Evolutionary conservation across 192 early-diverging fungal genomes (phyloP).

Genomic region (Thoreauomyces humboldtii): DNA sequence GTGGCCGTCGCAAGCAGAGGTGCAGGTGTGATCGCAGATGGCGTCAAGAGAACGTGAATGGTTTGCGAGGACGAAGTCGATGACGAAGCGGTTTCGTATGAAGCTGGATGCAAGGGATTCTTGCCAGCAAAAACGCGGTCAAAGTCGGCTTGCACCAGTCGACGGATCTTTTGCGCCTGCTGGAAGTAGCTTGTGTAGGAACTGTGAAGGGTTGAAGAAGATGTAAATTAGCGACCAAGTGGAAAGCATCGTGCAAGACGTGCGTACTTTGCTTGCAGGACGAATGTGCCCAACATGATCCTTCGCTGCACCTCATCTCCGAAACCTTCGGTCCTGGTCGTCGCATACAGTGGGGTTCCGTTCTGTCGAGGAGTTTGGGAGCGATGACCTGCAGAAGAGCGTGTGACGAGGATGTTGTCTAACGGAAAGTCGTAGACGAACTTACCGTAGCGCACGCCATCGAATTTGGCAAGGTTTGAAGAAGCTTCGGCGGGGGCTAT

Average conservation of each 20-base stretch:
- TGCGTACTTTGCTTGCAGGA: slow-evolving; percentile 70
- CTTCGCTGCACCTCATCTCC: slow-evolving; percentile 80
- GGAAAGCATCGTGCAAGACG: not conserved
- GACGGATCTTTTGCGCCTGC: slow-evolving; percentile 80
- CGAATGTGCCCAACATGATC: slow-evolving; percentile 83
- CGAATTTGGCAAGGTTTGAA: slow-evolving; percentile 85
- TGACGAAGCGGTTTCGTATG: not conserved
- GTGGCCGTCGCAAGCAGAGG: slow-evolving; percentile 46
- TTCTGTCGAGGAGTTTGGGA: not conserved
- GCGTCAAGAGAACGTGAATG: slow-evolving; percentile 68
- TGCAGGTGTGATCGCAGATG: slow-evolving; percentile 72
- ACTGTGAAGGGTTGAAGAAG: slow-evolving; percentile 10
- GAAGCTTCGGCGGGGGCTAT: slow-evolving; percentile 87
- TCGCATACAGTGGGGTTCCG: slow-evolving; percentile 41
- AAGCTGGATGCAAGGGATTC: slow-evolving; percentile 48
- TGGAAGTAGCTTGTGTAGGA: slow-evolving; percentile 69
- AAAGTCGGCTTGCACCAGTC: slow-evolving; percentile 76
- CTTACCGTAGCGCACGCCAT: slow-evolving; percentile 81
- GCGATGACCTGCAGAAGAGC: not conserved
- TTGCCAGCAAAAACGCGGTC: slow-evolving; percentile 64
- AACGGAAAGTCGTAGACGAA: not conserved
- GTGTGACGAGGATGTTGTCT: not conserved
- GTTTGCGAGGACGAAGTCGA: not conserved
- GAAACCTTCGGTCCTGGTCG: slow-evolving; percentile 68
- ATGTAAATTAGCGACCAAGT: not conserved